Base-by-base conservation (phyloP, 306 rosid genomes). In the Alnus glutinosa region DNA sequence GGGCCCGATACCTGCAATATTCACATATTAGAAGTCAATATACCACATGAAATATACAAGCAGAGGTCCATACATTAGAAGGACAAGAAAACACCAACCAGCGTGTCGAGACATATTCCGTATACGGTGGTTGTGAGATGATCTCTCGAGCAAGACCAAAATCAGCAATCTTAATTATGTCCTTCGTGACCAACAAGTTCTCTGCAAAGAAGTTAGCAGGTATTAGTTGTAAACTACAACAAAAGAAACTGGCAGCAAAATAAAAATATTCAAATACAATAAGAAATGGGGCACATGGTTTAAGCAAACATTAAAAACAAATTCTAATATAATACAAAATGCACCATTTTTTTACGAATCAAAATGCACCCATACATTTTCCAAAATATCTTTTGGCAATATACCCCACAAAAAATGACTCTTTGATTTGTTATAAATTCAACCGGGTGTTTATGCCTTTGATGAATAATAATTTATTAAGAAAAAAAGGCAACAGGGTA, bases 121-220 rank as follows among this genome's bases (percentile, higher is more conserved):
- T 96, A 79, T 88, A 96, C 51, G 99, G 99, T 66, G 99, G 99
- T 77, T 83, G 89, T 30, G 99, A 93, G 64, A 76, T 84, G 62
- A 90, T 83, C 87, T 96, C 99, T 37, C 99, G 94, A 62, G 96
- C 99, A 49, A 96, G 91, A 82, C 99, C 99, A 85, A 96, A 91
- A 90, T 96, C 99, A 61, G 99, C 99, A 18, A 96, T 81, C 86
- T 96, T 96, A 76, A 96, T 93, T 2, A 85, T 30, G 49, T 91
- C 94, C 81, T 93, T 96, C 19, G 93, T 79, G 58, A 96, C 98
- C 80, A 96, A 83, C 80, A 96, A 86, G 90, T 96, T 96, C 81
- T 96, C 99, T 96, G 91, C 82, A 77, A 77, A 51, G 15, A 66
- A 5, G 37, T 34, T 30, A 5, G 55, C 9, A 58, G 3, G 18